Evolutionary conservation across 805 yeast genomes (phyloP).

Genomic region (Saccharomycopsis sp.): DNA sequence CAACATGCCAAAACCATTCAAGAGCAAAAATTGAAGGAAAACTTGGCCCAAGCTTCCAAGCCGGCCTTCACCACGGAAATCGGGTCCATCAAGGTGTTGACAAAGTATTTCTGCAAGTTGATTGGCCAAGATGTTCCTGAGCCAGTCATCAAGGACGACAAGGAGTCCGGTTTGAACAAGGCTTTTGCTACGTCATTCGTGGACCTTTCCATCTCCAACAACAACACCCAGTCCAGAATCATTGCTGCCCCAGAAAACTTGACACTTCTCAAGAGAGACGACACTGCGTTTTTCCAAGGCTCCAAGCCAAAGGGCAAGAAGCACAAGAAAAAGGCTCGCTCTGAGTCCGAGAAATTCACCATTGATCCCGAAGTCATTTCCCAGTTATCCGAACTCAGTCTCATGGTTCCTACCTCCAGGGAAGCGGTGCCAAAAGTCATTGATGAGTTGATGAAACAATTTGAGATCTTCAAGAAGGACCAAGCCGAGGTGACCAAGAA

Average conservation of each 20-base stretch:
- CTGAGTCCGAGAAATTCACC: constrained; percentile 42
- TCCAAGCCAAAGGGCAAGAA: constrained; percentile 42
- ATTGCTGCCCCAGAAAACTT: constrained; percentile 57
- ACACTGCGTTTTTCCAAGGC: constrained; percentile 48
- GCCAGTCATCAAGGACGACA: constrained; percentile 42
- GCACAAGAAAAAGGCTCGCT: constrained; percentile 30
- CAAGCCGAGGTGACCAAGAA: constrained; percentile 76
- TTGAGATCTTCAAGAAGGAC: constrained; percentile 54
- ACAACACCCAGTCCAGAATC: constrained; percentile 33
- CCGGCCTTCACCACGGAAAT: constrained; percentile 86
- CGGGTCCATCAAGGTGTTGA: constrained; percentile 60
- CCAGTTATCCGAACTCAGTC: constrained; percentile 63
- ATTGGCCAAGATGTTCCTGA: constrained; percentile 14
- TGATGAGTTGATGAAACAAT: constrained; percentile 61
- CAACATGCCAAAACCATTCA: constrained; percentile 42
- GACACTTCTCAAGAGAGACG: constrained; percentile 55
- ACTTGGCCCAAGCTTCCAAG: constrained; percentile 55
- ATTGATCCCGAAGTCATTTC: constrained; percentile 76
- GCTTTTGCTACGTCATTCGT: constrained; percentile 18
- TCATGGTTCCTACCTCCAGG: constrained; percentile 67
- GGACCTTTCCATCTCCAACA: constrained; percentile 1
- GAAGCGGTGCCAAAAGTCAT: constrained; percentile 63
- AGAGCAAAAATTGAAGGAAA: constrained; percentile 56
- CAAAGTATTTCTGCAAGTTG: constrained; percentile 42
- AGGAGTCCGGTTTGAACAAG: constrained; percentile 33